Percentiles rank a stretch among this genome's conserved stretches.
These are phyloP conservation scores for Monosporascus sp. DNA, from an alignment of 2,329 filamentous ascomycete species.

Conservation along the genomic window DNA sequence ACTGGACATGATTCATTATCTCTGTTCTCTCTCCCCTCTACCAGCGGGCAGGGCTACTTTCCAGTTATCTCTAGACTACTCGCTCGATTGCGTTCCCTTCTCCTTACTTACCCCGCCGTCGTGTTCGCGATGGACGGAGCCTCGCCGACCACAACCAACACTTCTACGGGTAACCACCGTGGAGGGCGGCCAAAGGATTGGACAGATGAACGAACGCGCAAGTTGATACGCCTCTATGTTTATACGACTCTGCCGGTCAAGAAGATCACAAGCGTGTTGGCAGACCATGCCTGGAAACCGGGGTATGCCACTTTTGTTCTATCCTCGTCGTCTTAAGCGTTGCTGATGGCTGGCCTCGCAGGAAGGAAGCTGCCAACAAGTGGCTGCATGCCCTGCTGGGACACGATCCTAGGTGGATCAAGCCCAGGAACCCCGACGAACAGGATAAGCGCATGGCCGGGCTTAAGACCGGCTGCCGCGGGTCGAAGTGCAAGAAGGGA, in stretches of 20 bases:
- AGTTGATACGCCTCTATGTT: constrained; percentile 50
- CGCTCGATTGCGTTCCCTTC: not conserved
- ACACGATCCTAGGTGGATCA: constrained; percentile 54
- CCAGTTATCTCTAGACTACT: not conserved
- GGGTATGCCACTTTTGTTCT: constrained; percentile 32
- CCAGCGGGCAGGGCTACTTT: not conserved
- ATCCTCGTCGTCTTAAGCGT: constrained; percentile 2
- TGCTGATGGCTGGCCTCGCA: constrained; percentile 18
- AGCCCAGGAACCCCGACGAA: constrained; percentile 45
- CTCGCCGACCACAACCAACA: constrained; percentile 21
- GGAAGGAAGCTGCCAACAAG: constrained; percentile 55
- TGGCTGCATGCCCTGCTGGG: constrained; percentile 51
- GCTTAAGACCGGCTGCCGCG: constrained; percentile 31
- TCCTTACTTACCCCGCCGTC: not conserved
- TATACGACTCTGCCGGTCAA: constrained; percentile 49
- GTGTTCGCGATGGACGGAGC: constrained; percentile 18
- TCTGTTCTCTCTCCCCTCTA: not conserved
- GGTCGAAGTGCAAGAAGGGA: constrained; percentile 17
- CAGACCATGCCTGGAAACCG: constrained; percentile 39
- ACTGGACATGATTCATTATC: not conserved
- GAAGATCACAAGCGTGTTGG: constrained; percentile 45
- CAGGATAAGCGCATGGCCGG: constrained; percentile 43
- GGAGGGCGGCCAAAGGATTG: constrained; percentile 52
- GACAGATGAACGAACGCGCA: constrained; percentile 47
- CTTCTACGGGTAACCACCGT: constrained; percentile 18